Percentiles rank a stretch among this genome's conserved stretches.
Conservation (phyloP, 441 rosid species). For the Macaranga tanarius region DNA sequence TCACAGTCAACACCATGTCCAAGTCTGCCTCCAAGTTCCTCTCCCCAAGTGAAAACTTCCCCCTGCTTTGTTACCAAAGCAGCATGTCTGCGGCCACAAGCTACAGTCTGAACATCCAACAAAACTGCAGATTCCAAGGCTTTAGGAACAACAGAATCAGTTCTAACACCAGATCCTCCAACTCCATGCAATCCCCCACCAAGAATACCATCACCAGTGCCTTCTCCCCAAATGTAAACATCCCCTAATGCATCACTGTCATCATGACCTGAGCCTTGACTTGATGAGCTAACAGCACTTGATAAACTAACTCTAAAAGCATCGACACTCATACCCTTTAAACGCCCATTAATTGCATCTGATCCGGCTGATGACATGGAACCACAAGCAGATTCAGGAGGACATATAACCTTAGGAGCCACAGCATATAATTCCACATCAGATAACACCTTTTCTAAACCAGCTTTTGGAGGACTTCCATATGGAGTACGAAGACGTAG, state of each 20-base stretch:
- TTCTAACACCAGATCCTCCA: constrained; percentile 56
- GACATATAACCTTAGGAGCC: constrained; percentile 81
- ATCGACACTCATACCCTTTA: constrained; percentile 72
- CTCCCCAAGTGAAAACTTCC: constrained; percentile 97
- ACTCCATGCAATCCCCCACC: constrained; percentile 77
- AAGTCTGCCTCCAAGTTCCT: constrained; percentile 96
- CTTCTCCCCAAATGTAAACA: constrained; percentile 98
- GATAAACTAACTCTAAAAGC: constrained; percentile 94
- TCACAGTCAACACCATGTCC: constrained; percentile 98
- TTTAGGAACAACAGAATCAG: constrained; percentile 87
- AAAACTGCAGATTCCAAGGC: constrained; percentile 95
- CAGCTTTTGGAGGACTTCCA: constrained; percentile 90
- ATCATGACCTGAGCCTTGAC: constrained; percentile 99
- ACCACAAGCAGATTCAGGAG: constrained; percentile 70
- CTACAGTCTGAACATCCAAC: constrained; percentile 90
- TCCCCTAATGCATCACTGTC: constrained; percentile 97
- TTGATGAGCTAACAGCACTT: constrained; percentile 97
- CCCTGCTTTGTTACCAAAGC: constrained; percentile 96
- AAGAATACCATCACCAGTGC: constrained; percentile 78
- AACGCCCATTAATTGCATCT: constrained; percentile 46
- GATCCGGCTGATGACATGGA: constrained; percentile 85
- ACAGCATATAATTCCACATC: constrained; percentile 64
- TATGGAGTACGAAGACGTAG: constrained; percentile 77
- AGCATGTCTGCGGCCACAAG: constrained; percentile 95
- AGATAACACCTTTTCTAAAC: constrained; percentile 75